Base-by-base conservation (phyloP, 1,284 basidiomycete species). In the Ustilago curta region DNA sequence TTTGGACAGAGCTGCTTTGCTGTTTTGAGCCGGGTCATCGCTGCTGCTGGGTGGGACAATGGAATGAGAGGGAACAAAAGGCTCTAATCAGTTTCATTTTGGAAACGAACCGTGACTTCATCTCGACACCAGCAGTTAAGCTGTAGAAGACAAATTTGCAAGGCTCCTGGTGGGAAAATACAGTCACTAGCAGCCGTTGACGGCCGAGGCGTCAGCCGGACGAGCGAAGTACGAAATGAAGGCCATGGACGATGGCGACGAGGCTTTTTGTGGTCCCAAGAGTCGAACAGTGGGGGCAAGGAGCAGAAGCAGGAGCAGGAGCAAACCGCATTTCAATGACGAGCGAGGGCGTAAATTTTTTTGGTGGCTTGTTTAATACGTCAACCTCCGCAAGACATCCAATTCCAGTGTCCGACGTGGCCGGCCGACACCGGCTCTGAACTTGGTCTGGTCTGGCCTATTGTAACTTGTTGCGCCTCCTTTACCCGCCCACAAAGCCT, bases 341-440 rank as follows among this genome's bases (percentile, higher is more conserved):
- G 48, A 49, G 11, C 1, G 21, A 50, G 48, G 32, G 48, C 31
- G 48, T 25, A 50, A 50, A 48, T 29, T 25, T 27, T 25, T 27
- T 51, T 35, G 50, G 50, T 51, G 50, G 45, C 35, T 40, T 48
- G 21, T 18, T n/a, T n/a, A n/a, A n/a, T n/a, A n/a, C 5, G n/a
- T 49, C 25, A 40, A 57, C n/a, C 54, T 57, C 55, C 48, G 55
- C 37, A 37, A 57, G 42, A 39, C 55, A 35, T 31, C 40, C n/a
- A n/a, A 19, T 48, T 29, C 47, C n/a, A 29, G 47, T 48, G 47
- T 48, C 47, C 47, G 47, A 48, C 47, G 27, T n/a, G 47, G 45
- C 27, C n/a, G 27, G 45, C 44, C 44, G 25, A 45, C 44, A 45
- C 44, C 45, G 47, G n/a, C 45, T 14, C 35, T 14, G 35, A 37